Conservation (phyloP, 768 basidiomycete species). For the Hygrophoropsis aurantiaca region DNA sequence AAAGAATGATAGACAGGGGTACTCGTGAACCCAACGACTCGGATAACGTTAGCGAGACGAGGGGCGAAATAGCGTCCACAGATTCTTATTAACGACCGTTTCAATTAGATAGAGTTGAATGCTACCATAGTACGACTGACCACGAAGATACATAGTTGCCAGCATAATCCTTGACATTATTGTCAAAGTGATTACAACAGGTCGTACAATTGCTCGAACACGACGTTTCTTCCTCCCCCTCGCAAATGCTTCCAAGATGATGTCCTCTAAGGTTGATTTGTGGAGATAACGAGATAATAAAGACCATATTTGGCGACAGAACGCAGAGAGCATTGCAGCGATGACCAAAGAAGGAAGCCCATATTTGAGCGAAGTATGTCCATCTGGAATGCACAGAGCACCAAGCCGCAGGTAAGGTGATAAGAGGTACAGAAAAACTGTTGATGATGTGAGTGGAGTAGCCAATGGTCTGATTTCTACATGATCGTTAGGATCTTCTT, state of each 20-base stretch:
- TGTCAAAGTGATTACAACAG: constrained; percentile 42
- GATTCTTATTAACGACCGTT: constrained; percentile 41
- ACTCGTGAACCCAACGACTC: constrained; percentile 34
- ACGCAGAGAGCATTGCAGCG: constrained; percentile 58
- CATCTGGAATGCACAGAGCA: constrained; percentile 58
- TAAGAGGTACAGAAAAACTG: constrained; percentile 69
- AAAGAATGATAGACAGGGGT: constrained; percentile 37
- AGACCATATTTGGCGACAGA: constrained; percentile 72
- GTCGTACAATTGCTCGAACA: constrained; percentile 43
- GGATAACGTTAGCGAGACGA: constrained; percentile 44
- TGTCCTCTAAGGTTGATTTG: constrained; percentile 63
- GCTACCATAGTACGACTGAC: constrained; percentile 39
- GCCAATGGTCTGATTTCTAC: constrained; percentile 7
- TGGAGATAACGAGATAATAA: constrained; percentile 73
- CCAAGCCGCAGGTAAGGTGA: constrained; percentile 71
- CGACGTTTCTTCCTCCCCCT: constrained; percentile 51
- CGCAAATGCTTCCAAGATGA: constrained; percentile 62
- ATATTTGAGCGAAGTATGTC: constrained; percentile 46
- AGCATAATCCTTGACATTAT: constrained; percentile 49
- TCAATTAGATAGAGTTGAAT: constrained; percentile 10
- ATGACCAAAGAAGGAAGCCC: constrained; percentile 49
- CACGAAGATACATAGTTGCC: constrained; percentile 62
- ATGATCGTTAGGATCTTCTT: constrained; percentile 24
- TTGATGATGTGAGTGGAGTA: constrained; percentile 52
- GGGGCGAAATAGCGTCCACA: constrained; percentile 48